A percentile compares a stretch with the other conserved stretches of the same genome.
Conservation (phyloP, 345 rosid genomes). For the Eucalyptus pauciflora region DNA sequence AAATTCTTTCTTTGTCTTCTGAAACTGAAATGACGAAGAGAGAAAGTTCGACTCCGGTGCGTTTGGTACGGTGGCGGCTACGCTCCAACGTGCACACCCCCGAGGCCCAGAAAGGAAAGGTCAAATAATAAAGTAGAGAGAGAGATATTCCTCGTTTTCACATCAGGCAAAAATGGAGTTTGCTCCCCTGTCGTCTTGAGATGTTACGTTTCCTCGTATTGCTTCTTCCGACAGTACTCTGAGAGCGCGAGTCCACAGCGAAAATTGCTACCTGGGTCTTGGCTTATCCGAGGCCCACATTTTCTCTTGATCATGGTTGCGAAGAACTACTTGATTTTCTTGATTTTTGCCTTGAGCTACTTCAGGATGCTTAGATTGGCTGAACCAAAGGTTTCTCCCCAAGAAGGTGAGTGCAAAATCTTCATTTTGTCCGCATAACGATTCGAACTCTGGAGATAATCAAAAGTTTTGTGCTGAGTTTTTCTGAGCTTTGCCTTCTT, state of each 20-base stretch:
- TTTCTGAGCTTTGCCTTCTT: neutral
- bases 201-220: neutral
- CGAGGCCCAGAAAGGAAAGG: neutral
- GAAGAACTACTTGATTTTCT: constrained; percentile 10
- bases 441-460: neutral
- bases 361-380: constrained; percentile 15
- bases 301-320: constrained; percentile 12
- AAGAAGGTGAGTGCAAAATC: constrained; percentile 31
- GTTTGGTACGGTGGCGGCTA: neutral
- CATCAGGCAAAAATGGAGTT: neutral
- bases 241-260: neutral
- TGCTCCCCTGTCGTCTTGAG: neutral
- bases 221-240: neutral
- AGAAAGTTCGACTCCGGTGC: neutral
- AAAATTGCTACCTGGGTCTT: neutral
- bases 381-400: constrained; percentile 35
- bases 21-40: neutral
- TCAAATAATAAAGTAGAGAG: neutral
- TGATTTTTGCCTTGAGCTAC: constrained; percentile 24
- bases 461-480: neutral
- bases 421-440: neutral
- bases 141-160: neutral
- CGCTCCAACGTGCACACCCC: neutral
- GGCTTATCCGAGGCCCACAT: neutral
- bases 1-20: too few species aligned